Evolutionary conservation across 1,139 yeast genomes (phyloP), one percentile per base, ranked within the genome.

Genomic region (Kodamaea arcana): DNA sequence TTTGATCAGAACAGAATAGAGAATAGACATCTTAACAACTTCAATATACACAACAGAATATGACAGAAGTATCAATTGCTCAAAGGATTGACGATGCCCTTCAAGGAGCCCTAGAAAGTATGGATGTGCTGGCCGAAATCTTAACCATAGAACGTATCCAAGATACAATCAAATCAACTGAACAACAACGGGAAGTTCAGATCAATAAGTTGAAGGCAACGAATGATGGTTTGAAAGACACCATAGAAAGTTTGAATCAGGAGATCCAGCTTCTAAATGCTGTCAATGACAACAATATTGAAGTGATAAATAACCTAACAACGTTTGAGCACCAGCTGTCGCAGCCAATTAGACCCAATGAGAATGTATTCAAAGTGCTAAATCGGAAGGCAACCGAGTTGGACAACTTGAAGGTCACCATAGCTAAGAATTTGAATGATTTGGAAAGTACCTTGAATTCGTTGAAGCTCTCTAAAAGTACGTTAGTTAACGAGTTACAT

Each of bases 361-460:
- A 49, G n/a, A 54, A 58, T 32, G 47, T 59, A 7, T 58, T 60
- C 51, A 35, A 54, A 44, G 40, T 61, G 33, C 42, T 61, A 46
- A 47, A 53, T 46, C 37, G 48, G 43, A 51, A 62, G 44, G 48
- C 65, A 39, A 41, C 50, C 33, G 56, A 60, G 44, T 40, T 78
- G 30, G 83, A 78, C 45, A 63, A 69, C 27, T 62, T 67, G 30
- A 75, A 77, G 40, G 72, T 80, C 34, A 47, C 71, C 8, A 57
- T 78, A 9, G 84, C 83, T 3, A 78, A 77, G 46, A 68, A 67
- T 24, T 62, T 80, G 40, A 76, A 78, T 35, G 80, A 75, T 32
- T 58, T 79, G 37, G 83, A 78, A 39, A 66, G 75, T 44, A 58
- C 69, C 23, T 63, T 75, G 26, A 75, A 75, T 41, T 57, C 71